Conservation (phyloP, 371 early-diverging fungal genomes). For the Quaeritorhiza haematococci region DNA sequence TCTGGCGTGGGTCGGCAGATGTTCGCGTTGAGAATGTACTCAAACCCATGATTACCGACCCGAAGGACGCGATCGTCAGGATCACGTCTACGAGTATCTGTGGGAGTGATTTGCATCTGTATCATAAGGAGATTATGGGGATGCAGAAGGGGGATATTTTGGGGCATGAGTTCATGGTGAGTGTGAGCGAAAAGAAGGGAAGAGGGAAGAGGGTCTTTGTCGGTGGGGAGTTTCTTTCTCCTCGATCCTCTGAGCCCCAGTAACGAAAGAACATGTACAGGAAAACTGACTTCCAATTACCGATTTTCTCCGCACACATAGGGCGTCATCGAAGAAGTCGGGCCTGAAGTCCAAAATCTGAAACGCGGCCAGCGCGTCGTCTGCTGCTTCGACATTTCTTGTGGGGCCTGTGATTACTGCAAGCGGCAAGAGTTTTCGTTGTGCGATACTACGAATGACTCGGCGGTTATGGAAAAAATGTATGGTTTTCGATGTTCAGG, state of each 20-base stretch:
- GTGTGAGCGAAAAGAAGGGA: too few species aligned
- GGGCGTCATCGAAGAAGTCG: slow-evolving; percentile 51
- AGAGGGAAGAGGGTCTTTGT: too few species aligned
- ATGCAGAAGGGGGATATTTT: slow-evolving; percentile 47
- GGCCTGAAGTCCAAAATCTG: slow-evolving; percentile 33
- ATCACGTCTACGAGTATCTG: slow-evolving; percentile 54
- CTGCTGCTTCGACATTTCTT: slow-evolving; percentile 48
- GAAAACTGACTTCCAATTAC: too few species aligned
- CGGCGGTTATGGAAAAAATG: slow-evolving; percentile 46
- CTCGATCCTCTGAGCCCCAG: too few species aligned
- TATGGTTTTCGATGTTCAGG: slow-evolving; percentile 53
- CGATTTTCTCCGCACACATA: too few species aligned
- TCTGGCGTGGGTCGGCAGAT: slow-evolving; percentile 44
- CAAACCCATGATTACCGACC: slow-evolving; percentile 45
- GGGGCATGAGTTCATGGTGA: slow-evolving; percentile 56
- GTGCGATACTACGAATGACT: slow-evolving; percentile 54
- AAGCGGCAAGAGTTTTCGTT: slow-evolving; percentile 22
- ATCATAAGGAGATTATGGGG: slow-evolving; percentile 51
- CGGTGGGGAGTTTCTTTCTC: too few species aligned
- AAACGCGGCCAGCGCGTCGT: slow-evolving; percentile 53
- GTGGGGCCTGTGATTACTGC: slow-evolving; percentile 58
- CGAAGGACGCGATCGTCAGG: slow-evolving; percentile 49
- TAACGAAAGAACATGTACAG: too few species aligned
- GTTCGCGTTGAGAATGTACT: slow-evolving; percentile 39
- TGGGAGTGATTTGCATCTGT: slow-evolving; percentile 58